Percentiles rank a stretch among this genome's conserved stretches.
Conservation (phyloP, 2,329 filamentous ascomycete species). For the Beauveria scarabaeidicola region DNA sequence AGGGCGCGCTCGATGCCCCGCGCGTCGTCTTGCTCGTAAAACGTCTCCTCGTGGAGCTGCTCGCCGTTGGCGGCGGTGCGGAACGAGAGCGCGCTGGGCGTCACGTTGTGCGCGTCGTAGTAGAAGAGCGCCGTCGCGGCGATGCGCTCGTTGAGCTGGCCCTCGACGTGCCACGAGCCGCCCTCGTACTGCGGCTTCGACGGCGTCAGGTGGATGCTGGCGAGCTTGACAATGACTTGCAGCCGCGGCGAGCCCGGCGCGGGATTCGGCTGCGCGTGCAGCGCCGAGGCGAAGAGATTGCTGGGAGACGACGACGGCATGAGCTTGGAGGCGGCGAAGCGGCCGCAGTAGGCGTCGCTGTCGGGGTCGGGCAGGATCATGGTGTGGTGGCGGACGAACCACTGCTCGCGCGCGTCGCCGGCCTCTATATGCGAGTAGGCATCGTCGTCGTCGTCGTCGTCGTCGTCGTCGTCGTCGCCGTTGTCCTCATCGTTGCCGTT, state of each 20-base stretch:
- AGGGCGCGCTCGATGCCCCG: conserved; percentile 27
- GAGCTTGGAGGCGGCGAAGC: no score
- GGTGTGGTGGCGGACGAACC: no score
- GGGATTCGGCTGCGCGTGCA: conserved; percentile 9
- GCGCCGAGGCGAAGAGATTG: no score
- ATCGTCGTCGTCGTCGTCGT: no score
- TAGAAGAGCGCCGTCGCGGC: conserved; percentile 55
- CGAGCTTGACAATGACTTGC: conserved; percentile 57
- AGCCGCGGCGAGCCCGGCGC: conserved; percentile 27
- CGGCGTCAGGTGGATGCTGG: conserved; percentile 52
- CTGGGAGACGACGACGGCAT: no score
- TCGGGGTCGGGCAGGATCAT: no score
- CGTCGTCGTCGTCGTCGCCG: no score
- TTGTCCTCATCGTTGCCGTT: no score
- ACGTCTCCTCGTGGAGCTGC: conserved; percentile 17
- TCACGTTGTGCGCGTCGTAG: conserved; percentile 53
- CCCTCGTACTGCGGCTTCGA: conserved; percentile 45
- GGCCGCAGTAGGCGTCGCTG: no score
- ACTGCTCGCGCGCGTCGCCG: no score
- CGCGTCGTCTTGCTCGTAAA: conserved; percentile 26
- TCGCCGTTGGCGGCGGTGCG: conserved; percentile 31
- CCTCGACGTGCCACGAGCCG: conserved; percentile 48
- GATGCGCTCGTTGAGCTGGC: conserved; percentile 53
- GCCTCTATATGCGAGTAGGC: no score
- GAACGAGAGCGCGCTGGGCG: conserved; percentile 41